Evolutionary conservation across 257 asterid species (phyloP), one percentile per base, ranked within the genome.

Genomic region (Lycium ferocissimum): DNA sequence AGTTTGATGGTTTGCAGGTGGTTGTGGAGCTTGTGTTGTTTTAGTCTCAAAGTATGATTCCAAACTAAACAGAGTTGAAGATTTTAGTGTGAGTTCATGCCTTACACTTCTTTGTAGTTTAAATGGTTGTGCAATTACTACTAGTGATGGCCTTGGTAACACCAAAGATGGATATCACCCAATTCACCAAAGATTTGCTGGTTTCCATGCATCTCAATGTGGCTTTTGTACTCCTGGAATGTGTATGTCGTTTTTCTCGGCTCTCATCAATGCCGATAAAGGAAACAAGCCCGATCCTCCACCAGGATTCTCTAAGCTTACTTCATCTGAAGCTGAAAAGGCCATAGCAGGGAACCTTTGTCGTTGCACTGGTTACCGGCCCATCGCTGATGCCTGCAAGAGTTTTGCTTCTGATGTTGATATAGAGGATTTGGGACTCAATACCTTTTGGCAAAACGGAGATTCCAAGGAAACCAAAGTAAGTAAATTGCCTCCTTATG

Each of bases 151-250:
- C 86, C 89, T 94, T 56, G 98, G 98, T 82, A 94, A 94, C 87
- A 92, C 85, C 69, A 89, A 87, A 88, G 92, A 91, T 84, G 98
- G 98, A 20, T 93, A 91, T 81, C 97, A 94, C 86, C 89, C 95
- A 26, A 89, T 94, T 86, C 98, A 94, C 84, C 89, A 93, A 89
- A 86, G 98, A 2, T 91, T 94, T 86, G 85, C 97, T 0, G 98
- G 95, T 33, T 94, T 94, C 83, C 98, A 94, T 84, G 97, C 97
- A 80, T 91, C 98, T 85, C 98, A 93, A 63, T 94, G 98, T 81
- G 98, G 98, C 43, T 94, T 87, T 81, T 94, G 98, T 91, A 94
- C 94, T 40, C 95, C 98, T 12, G 98, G 98, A 72, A 89, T 94
- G 92, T 94, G 97, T 85, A 82, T 94, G 88, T 94, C 97, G 4